phyloP scores from a whole-genome alignment of 768 basidiomycete genomes.

The Rhizopogon roseolus region DNA sequence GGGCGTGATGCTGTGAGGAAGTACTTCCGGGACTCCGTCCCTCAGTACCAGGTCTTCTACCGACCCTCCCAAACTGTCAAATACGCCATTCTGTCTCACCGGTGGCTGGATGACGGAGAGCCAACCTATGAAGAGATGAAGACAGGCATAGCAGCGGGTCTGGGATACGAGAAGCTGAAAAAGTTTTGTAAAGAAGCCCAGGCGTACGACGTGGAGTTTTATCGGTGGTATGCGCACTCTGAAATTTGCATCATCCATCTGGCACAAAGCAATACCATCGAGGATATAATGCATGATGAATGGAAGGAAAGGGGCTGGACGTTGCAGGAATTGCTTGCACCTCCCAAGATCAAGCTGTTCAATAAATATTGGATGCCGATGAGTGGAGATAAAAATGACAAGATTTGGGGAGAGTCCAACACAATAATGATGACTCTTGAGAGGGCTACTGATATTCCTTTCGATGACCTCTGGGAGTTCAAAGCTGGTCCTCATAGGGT shows the following conservation, averaged over 20 bases:
- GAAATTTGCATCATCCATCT: conserved; percentile 7
- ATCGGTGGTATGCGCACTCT: conserved; percentile 8
- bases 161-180: not conserved
- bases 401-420: too few relatives aligned
- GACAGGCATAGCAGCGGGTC: not conserved
- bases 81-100: conserved; percentile 3
- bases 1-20: conserved; percentile 13
- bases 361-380: not conserved
- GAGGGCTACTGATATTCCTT: too few relatives aligned
- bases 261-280: not conserved
- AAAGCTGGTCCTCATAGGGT: too few relatives aligned
- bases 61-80: not conserved
- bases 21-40: conserved; percentile 13
- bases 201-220: not conserved
- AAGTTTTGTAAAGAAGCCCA: too few relatives aligned
- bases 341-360: not conserved
- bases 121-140: not conserved
- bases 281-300: not conserved
- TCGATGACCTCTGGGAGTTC: too few relatives aligned
- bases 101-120: conserved; percentile 1
- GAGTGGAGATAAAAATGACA: too few relatives aligned
- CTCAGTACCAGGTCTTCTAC: too few relatives aligned
- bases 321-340: conserved; percentile 2
- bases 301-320: conserved; percentile 5
- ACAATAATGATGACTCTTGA: too few relatives aligned